These are phyloP conservation scores for Chalciporus sp. DNA, from an alignment of 1,284 basidiomycete genomes.

Conservation along the genomic window DNA sequence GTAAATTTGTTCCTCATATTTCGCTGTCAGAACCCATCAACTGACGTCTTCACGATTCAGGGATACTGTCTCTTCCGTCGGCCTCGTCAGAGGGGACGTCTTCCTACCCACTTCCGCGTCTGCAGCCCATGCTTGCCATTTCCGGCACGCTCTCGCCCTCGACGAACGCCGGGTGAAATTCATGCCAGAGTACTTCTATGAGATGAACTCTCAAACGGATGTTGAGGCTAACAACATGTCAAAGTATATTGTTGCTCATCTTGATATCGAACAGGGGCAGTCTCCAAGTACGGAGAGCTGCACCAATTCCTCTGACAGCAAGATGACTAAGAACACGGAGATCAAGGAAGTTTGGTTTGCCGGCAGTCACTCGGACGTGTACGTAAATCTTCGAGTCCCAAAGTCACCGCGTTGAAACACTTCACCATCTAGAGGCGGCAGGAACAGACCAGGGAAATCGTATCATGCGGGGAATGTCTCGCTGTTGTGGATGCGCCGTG, in stretches of 20 bases:
- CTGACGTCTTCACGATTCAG: conserved; percentile 18
- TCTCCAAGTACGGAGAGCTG: neutral
- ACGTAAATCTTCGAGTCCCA: neutral
- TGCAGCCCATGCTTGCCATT: conserved; percentile 29
- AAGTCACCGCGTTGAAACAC: neutral
- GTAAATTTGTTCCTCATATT: conserved; percentile 18
- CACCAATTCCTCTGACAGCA: neutral
- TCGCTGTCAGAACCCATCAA: neutral
- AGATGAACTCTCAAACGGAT: conserved; percentile 2
- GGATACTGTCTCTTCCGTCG: conserved; percentile 42
- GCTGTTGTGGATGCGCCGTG: conserved; percentile 21
- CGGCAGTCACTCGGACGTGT: conserved; percentile 30
- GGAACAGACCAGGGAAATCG: neutral
- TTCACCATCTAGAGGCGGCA: conserved; percentile 9
- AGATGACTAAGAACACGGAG: neutral
- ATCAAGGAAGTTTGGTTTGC: conserved; percentile 32
- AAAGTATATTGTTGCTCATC: neutral
- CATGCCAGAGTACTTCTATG: conserved; percentile 36
- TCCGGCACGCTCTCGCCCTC: conserved; percentile 41
- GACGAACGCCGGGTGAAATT: conserved; percentile 41
- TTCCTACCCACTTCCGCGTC: conserved; percentile 16
- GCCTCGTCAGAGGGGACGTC: conserved; percentile 18
- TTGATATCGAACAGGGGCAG: neutral
- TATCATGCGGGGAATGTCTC: conserved; percentile 16
- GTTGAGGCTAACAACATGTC: neutral